A percentile compares a stretch with the other conserved stretches of the same genome.
phyloP scores from a whole-genome alignment of 208 protist species.

The Crithidia fasciculata region DNA sequence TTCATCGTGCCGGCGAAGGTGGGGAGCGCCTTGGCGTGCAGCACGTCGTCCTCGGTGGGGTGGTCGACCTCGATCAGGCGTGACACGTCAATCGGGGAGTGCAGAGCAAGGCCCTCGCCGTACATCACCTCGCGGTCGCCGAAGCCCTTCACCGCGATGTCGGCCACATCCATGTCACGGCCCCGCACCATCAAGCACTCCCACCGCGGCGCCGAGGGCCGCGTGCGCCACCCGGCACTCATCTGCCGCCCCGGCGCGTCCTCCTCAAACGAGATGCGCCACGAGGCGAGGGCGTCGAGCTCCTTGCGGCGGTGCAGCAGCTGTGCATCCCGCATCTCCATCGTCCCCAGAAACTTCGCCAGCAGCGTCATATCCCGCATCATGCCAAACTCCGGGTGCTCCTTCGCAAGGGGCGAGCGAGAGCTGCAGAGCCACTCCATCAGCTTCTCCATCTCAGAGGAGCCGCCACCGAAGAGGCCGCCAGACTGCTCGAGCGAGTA shows the following conservation, averaged over 20 bases:
- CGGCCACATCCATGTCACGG: slow-evolving; percentile 80
- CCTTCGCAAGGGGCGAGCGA: slow-evolving; percentile 54
- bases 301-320: slow-evolving; percentile 70
- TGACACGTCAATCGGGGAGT: slow-evolving; percentile 76
- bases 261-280: slow-evolving; percentile 84
- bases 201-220: slow-evolving; percentile 54
- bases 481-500: slow-evolving; percentile 60
- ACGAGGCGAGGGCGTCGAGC: slow-evolving; percentile 58
- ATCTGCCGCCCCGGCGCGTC: slow-evolving; percentile 71
- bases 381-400: slow-evolving; percentile 68
- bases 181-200: slow-evolving; percentile 81
- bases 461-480: slow-evolving; percentile 24
- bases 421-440: slow-evolving; percentile 73
- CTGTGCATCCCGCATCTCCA: slow-evolving; percentile 82
- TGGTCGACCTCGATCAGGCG: slow-evolving; percentile 55
- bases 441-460: slow-evolving; percentile 79
- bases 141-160: slow-evolving; percentile 77
- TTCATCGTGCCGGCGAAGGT: slow-evolving; percentile 76
- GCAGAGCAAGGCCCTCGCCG: slow-evolving; percentile 75
- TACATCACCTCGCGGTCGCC: slow-evolving; percentile 76
- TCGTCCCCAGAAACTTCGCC: slow-evolving; percentile 79
- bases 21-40: slow-evolving; percentile 76
- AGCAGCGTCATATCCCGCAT: slow-evolving; percentile 78
- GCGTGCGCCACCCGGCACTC: slow-evolving; percentile 78
- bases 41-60: slow-evolving; percentile 88